Evolutionary conservation across 169 alveolate species (phyloP).

Genomic region (Theileria annulata): DNA sequence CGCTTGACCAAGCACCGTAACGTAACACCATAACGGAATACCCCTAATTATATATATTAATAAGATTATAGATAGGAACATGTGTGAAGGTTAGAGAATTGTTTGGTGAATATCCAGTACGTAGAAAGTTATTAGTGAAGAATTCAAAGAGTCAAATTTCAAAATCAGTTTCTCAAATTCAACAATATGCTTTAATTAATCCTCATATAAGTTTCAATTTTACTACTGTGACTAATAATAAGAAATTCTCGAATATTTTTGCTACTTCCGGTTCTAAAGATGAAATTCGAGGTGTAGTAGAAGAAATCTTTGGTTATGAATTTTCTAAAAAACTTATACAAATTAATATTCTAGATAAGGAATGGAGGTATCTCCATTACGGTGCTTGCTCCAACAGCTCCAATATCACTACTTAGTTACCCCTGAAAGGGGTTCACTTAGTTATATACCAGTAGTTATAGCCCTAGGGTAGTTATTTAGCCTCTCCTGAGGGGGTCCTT

Average conservation of each 20-base stretch:
- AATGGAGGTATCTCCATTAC: constrained; percentile 37
- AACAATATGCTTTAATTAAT: constrained; percentile 62
- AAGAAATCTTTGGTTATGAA: constrained; percentile 63
- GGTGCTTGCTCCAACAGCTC: background rate
- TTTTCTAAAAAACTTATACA: constrained; percentile 66
- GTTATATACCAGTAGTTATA: too few species aligned
- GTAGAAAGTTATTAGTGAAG: constrained; percentile 49
- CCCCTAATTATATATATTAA: background rate
- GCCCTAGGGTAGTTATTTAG: too few species aligned
- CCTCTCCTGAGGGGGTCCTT: too few species aligned
- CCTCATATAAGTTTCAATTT: constrained; percentile 55
- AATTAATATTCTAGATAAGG: constrained; percentile 40
- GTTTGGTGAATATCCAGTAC: constrained; percentile 58
- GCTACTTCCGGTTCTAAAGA: constrained; percentile 57
- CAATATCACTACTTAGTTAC: background rate
- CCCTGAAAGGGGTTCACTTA: too few species aligned
- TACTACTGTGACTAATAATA: constrained; percentile 18
- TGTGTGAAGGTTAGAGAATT: constrained; percentile 51
- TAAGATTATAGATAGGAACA: constrained; percentile 54
- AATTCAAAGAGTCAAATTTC: constrained; percentile 21
- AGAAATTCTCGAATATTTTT: constrained; percentile 40
- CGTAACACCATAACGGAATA: too few species aligned
- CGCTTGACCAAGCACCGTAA: too few species aligned
- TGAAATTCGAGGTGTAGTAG: constrained; percentile 53
- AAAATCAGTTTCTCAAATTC: constrained; percentile 36